phyloP scores from a whole-genome alignment of 2,329 filamentous ascomycete genomes.

The Clonostachys solani region DNA sequence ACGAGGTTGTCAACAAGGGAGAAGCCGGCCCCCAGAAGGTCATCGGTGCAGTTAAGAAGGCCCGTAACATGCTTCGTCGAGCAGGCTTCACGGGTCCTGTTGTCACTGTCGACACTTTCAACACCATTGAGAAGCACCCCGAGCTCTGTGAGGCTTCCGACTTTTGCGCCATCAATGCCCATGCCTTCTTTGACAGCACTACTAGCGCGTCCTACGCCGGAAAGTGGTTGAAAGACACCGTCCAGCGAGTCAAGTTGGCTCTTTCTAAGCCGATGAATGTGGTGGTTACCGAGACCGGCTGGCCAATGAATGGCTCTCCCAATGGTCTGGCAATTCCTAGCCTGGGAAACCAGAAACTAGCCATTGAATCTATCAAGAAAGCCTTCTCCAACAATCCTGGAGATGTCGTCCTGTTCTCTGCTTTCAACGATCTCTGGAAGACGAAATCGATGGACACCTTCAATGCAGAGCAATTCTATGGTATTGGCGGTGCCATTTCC shows the following conservation, averaged over 20 bases:
- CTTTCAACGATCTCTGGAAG: slow-evolving; percentile 82
- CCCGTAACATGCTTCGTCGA: slow-evolving; percentile 50
- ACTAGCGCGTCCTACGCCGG: slow-evolving; percentile 59
- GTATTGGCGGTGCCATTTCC: slow-evolving; percentile 40
- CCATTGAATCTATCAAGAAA: slow-evolving; percentile 59
- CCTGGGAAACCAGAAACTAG: slow-evolving; percentile 58
- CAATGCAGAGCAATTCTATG: slow-evolving; percentile 75
- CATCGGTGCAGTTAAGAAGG: slow-evolving; percentile 50
- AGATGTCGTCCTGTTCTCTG: slow-evolving; percentile 69
- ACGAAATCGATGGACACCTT: slow-evolving; percentile 55
- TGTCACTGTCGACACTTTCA: slow-evolving; percentile 77
- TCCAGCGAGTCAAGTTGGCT: slow-evolving; percentile 33
- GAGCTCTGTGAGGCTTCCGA: slow-evolving; percentile 70
- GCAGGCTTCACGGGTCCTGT: slow-evolving; percentile 70
- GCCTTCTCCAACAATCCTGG: slow-evolving; percentile 46
- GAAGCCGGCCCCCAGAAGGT: slow-evolving; percentile 48
- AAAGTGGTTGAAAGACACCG: slow-evolving; percentile 57
- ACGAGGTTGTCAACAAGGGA: slow-evolving; percentile 71
- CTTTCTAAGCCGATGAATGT: slow-evolving; percentile 50
- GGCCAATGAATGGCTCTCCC: slow-evolving; percentile 65
- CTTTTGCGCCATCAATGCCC: slow-evolving; percentile 76
- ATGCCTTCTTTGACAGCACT: slow-evolving; percentile 76
- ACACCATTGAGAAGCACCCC: slow-evolving; percentile 61
- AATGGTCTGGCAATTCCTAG: slow-evolving; percentile 70
- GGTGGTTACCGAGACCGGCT: slow-evolving; percentile 79